These are phyloP conservation scores for Chaetomium strumarium DNA, from an alignment of 2,329 filamentous ascomycete species.

Conservation along the genomic window DNA sequence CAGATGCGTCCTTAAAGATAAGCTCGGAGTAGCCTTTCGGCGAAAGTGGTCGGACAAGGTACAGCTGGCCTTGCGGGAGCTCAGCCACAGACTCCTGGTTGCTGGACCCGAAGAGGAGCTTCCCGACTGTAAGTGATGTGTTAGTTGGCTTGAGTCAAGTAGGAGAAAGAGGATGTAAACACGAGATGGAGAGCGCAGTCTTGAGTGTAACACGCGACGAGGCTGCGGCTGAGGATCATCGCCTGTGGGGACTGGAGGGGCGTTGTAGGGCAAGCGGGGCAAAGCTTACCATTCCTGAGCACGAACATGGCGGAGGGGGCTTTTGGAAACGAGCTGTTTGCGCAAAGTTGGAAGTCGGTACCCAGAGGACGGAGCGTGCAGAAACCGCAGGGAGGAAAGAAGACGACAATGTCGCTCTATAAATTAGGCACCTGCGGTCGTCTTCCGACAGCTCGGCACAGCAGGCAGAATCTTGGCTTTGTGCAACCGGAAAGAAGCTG, in stretches of 20 bases:
- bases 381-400: constrained; percentile 2
- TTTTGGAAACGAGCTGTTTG: not conserved
- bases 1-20: constrained; percentile 95
- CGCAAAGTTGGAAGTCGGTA: not conserved
- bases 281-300: constrained; percentile 39
- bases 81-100: constrained; percentile 92
- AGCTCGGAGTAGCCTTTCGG: constrained; percentile 98
- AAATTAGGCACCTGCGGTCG: not conserved
- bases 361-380: not conserved
- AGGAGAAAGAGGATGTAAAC: not conserved
- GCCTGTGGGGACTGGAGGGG: not conserved
- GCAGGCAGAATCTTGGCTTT: constrained; percentile 10
- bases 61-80: constrained; percentile 91
- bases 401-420: not conserved
- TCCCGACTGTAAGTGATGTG: constrained; percentile 58
- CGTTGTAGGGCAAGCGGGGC: constrained; percentile 13
- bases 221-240: not conserved
- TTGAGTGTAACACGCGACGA: not conserved
- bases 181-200: not conserved
- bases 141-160: constrained; percentile 3
- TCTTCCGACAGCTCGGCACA: not conserved
- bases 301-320: constrained; percentile 34
- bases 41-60: constrained; percentile 89
- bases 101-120: constrained; percentile 81
- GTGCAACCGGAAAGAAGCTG: constrained; percentile 20